Evolutionary conservation across 2,329 filamentous ascomycete genomes (phyloP), one percentile per base, ranked within the genome.

Genomic region (Orbilia blumenaviensis): DNA sequence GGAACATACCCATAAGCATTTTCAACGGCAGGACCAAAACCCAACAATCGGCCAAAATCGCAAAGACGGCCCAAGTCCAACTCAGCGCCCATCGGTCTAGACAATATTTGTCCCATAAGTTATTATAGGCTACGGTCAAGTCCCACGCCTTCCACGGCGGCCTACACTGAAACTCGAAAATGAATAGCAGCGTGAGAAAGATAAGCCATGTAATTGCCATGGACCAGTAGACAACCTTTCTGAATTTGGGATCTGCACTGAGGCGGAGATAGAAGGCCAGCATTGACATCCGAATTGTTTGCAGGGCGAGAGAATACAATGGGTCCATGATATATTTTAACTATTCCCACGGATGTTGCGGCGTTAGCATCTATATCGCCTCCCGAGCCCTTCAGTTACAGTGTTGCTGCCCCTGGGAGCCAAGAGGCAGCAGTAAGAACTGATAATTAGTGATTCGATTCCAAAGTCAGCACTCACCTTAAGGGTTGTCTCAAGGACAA

Each of bases 251-350:
- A 10, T 54, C 42, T n/a, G 60, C 68, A 36, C 68, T 73, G 21
- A 73, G 60, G 16, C 68, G 48, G 8, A 66, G 41, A 18, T 73
- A 73, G n/a, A 73, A 73, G 10, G 68, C 12, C n/a, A 73, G 21
- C 14, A 73, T 29, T n/a, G 68, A 73, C 29, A 58, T 72, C 25
- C 60, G 16, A 14, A 66, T 48, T 5, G 67, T 16, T 23, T 72
- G 68, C 9, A 73, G 27, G 0, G 68, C 36, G 7, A 73, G 5
- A 8, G 46, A 27, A 52, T 63, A 73, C 21, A 73, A 48, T 3
- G 68, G 68, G 21, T 66, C 41, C 7, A 14, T 54, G 21, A 73
- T 73, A 29, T 50, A 50, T 48, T 63, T 68, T 9, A 68, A 41
- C 66, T 68, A 21, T 52, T 4, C 6, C 9, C 41, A 23, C 3